Conservation (phyloP, 257 asterid genomes). For the Fraxinus anomala region DNA sequence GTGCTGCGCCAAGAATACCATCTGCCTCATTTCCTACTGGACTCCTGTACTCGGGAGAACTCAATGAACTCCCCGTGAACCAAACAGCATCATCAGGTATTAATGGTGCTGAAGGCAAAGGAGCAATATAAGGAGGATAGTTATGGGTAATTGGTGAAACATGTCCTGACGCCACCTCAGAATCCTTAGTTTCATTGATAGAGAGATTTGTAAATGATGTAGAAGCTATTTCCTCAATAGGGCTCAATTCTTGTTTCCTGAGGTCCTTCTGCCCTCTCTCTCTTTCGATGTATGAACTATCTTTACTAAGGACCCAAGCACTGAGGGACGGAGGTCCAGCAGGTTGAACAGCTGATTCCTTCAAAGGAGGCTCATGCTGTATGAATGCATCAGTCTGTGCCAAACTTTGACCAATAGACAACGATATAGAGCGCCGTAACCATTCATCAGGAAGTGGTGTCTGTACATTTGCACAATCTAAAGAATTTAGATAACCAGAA, state of each 20-base stretch:
- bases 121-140: constrained; percentile 50
- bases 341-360: constrained; percentile 46
- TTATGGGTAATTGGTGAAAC: constrained; percentile 37
- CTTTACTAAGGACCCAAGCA: constrained; percentile 65
- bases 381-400: constrained; percentile 44
- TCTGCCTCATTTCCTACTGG: constrained; percentile 45
- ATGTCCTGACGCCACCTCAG: constrained; percentile 27
- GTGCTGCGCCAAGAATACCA: constrained; percentile 79
- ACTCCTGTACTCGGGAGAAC: constrained; percentile 31
- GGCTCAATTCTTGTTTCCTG: constrained; percentile 46
- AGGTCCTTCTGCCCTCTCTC: constrained; percentile 39
- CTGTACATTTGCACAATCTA: constrained; percentile 23
- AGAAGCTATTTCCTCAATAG: constrained; percentile 61
- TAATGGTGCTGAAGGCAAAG: constrained; percentile 83
- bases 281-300: constrained; percentile 33
- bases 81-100: constrained; percentile 69
- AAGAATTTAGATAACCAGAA: constrained; percentile 30
- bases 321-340: constrained; percentile 86
- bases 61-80: constrained; percentile 42
- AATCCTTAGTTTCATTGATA: constrained; percentile 34
- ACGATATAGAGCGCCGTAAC: constrained; percentile 65
- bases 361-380: constrained; percentile 39
- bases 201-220: constrained; percentile 52
- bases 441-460: constrained; percentile 47
- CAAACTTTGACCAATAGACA: constrained; percentile 45